These are phyloP conservation scores for Hortiboletus campestris DNA, from an alignment of 768 basidiomycete species.

Conservation along the genomic window DNA sequence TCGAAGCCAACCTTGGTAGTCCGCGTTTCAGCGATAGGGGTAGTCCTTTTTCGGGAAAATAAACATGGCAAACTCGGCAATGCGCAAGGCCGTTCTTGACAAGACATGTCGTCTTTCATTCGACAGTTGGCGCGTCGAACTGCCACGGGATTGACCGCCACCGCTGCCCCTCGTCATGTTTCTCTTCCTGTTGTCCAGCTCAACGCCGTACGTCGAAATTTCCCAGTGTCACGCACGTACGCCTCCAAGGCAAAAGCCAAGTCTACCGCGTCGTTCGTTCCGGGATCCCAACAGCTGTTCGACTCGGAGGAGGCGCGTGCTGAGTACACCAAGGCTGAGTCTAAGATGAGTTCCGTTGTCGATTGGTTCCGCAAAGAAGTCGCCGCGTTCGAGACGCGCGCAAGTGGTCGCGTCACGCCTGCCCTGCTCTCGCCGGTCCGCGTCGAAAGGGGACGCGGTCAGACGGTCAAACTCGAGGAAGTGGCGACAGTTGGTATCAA, in stretches of 20 bases:
- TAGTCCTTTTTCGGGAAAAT: not conserved
- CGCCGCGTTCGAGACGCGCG: slow-evolving; percentile 66
- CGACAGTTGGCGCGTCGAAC: slow-evolving; percentile 7
- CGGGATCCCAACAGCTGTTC: slow-evolving; percentile 64
- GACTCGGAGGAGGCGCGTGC: slow-evolving; percentile 49
- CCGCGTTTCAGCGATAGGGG: not conserved
- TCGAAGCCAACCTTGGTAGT: no score
- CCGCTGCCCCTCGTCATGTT: not conserved
- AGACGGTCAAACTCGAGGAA: slow-evolving; percentile 54
- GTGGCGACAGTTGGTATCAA: slow-evolving; percentile 78
- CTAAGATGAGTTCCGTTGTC: slow-evolving; percentile 60
- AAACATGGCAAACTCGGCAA: not conserved
- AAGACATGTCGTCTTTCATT: slow-evolving; percentile 9
- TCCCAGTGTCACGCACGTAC: slow-evolving; percentile 19
- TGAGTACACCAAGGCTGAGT: slow-evolving; percentile 63
- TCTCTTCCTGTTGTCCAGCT: not conserved
- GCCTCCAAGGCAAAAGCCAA: slow-evolving; percentile 34
- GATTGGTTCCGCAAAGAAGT: slow-evolving; percentile 80
- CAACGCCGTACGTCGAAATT: not conserved
- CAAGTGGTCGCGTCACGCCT: slow-evolving; percentile 75
- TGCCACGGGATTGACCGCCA: not conserved
- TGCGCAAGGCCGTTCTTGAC: not conserved
- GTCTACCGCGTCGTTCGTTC: slow-evolving; percentile 60
- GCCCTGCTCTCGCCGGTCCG: slow-evolving; percentile 66
- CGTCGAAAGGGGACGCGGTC: slow-evolving; percentile 45